Evolutionary conservation across 2,329 filamentous ascomycete species (phyloP).

Genomic region (Alternaria infectoria): DNA sequence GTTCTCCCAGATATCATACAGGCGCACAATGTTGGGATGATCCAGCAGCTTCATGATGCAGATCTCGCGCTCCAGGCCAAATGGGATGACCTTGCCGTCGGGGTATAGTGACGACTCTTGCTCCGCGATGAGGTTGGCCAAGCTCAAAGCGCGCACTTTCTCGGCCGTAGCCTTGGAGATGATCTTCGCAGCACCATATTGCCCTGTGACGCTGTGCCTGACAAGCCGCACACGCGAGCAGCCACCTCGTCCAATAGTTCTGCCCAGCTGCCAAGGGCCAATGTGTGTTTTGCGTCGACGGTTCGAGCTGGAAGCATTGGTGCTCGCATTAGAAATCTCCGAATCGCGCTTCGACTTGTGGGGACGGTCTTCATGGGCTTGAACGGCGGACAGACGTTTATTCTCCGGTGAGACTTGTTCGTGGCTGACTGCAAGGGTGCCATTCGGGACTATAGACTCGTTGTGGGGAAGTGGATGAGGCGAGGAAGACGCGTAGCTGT

Average conservation of each 20-base stretch:
- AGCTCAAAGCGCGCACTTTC: constrained; percentile 82
- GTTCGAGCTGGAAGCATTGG: constrained; percentile 55
- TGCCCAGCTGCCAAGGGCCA: constrained; percentile 92
- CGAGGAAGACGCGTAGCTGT: constrained; percentile 22
- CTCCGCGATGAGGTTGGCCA: constrained; percentile 80
- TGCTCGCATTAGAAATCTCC: constrained; percentile 62
- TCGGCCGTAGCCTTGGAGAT: constrained; percentile 81
- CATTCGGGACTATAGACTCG: constrained; percentile 53
- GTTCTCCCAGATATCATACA: constrained; percentile 99
- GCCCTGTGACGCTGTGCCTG: constrained; percentile 76
- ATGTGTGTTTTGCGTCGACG: constrained; percentile 74
- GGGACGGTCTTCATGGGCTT: constrained; percentile 54
- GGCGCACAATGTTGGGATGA: constrained; percentile 90
- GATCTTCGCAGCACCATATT: constrained; percentile 93
- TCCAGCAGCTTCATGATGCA: constrained; percentile 96
- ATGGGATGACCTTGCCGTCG: constrained; percentile 75
- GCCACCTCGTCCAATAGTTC: constrained; percentile 85
- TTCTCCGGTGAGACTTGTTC: constrained; percentile 52
- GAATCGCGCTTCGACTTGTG: constrained; percentile 58
- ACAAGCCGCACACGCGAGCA: constrained; percentile 88
- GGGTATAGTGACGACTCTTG: constrained; percentile 59
- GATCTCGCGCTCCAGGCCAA: constrained; percentile 91
- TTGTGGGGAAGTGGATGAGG: constrained; percentile 49
- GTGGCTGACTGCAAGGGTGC: constrained; percentile 50
- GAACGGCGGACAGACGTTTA: constrained; percentile 61